phyloP scores from a whole-genome alignment of 768 basidiomycete genomes.

The Calocera cornea region DNA sequence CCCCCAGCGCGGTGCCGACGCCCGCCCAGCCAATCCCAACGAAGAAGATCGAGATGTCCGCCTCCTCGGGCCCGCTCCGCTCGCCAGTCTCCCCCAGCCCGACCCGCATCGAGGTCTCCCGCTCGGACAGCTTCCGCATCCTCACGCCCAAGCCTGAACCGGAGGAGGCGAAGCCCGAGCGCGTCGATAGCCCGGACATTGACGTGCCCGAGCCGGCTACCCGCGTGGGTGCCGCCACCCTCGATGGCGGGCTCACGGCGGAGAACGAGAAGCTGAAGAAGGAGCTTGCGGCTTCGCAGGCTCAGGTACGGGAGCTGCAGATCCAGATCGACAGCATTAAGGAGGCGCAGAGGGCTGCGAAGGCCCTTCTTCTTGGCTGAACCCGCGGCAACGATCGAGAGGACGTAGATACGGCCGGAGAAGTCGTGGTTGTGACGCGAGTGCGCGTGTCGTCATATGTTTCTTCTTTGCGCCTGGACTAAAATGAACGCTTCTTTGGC shows the following conservation, averaged over 20 bases:
- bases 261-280: conserved; percentile 50
- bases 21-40: no score
- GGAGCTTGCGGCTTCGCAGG: conserved; percentile 66
- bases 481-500: no score
- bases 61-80: conserved; percentile 6
- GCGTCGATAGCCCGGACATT: background rate
- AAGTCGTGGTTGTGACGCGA: background rate
- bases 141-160: conserved; percentile 1
- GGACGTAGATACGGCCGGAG: background rate
- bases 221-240: background rate
- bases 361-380: conserved; percentile 33
- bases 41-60: background rate
- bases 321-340: conserved; percentile 63
- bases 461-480: background rate
- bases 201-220: background rate
- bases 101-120: background rate
- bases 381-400: no score
- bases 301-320: conserved; percentile 72
- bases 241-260: conserved; percentile 23
- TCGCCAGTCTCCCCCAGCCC: conserved; percentile 7
- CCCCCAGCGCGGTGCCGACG: no score
- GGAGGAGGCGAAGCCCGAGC: background rate
- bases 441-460: background rate
- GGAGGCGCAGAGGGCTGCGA: conserved; percentile 59
- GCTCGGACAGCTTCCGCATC: conserved; percentile 7